A percentile compares a stretch with the other conserved stretches of the same genome.
These are phyloP conservation scores for Pleurotus sapidus DNA, from an alignment of 768 basidiomycete genomes.

Conservation along the genomic window DNA sequence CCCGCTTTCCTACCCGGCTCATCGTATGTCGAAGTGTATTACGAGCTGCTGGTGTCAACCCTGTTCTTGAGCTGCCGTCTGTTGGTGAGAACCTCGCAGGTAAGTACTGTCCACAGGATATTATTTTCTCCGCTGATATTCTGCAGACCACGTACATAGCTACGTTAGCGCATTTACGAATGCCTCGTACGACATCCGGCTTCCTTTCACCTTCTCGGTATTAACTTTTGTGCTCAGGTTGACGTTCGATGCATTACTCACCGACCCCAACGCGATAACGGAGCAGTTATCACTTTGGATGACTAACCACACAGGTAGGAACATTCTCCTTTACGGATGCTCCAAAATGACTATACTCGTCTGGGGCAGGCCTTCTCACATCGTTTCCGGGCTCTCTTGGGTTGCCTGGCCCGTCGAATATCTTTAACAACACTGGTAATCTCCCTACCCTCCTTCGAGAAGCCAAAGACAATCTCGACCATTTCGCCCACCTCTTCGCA, in stretches of 20 bases:
- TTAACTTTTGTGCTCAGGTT: slow-evolving; percentile 11
- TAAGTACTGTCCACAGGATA: neutral
- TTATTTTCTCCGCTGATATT: neutral
- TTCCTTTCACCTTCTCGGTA: neutral
- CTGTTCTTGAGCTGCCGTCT: slow-evolving; percentile 41
- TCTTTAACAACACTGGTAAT: slow-evolving; percentile 17
- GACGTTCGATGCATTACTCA: slow-evolving; percentile 22
- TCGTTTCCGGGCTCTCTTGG: slow-evolving; percentile 27
- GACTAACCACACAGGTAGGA: slow-evolving; percentile 24
- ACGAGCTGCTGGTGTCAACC: slow-evolving; percentile 36
- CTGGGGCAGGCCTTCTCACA: slow-evolving; percentile 20
- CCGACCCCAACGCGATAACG: slow-evolving; percentile 18
- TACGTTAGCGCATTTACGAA: slow-evolving; percentile 31
- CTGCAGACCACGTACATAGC: slow-evolving; percentile 28
- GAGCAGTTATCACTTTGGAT: slow-evolving; percentile 25
- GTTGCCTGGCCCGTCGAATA: slow-evolving; percentile 22
- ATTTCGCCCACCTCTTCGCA: slow-evolving; percentile 23
- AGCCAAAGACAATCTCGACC: slow-evolving; percentile 17
- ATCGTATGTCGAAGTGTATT: slow-evolving; percentile 28
- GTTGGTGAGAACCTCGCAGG: slow-evolving; percentile 44
- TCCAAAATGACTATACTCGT: neutral
- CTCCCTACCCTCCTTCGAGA: slow-evolving; percentile 14
- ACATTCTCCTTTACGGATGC: slow-evolving; percentile 7
- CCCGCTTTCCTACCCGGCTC: too few species aligned
- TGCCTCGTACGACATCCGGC: slow-evolving; percentile 17